These are phyloP conservation scores for Amauroascus verrucosus DNA, from an alignment of 2,329 filamentous ascomycete species.

Conservation along the genomic window DNA sequence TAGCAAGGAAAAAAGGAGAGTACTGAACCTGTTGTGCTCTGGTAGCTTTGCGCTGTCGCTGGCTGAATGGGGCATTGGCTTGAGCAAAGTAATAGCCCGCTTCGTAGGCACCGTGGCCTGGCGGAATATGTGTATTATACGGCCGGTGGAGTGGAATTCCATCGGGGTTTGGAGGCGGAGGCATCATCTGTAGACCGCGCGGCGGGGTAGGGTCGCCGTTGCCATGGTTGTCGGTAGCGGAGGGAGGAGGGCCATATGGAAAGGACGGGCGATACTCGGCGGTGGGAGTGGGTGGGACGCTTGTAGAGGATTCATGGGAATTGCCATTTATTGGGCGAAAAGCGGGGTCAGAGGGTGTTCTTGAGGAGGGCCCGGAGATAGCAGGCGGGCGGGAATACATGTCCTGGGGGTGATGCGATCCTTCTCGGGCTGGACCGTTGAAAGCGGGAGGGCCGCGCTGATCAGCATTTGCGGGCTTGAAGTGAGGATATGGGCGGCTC, in stretches of 20 bases:
- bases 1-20: too few species aligned
- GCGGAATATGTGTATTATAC: constrained; percentile 19
- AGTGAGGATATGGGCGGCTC: constrained; percentile 10
- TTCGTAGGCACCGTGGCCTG: constrained; percentile 27
- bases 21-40: constrained; percentile 33
- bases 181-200: constrained; percentile 23
- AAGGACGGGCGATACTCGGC: constrained; percentile 7
- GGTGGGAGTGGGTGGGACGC: constrained; percentile 3
- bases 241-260: constrained; percentile 10
- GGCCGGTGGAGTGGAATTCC: constrained; percentile 15
- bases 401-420: constrained; percentile 11
- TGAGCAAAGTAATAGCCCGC: constrained; percentile 25
- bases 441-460: constrained; percentile 17
- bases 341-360: not conserved
- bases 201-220: constrained; percentile 28
- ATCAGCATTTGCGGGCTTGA: constrained; percentile 11
- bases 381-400: constrained; percentile 20
- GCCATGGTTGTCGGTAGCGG: constrained; percentile 18
- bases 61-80: constrained; percentile 19
- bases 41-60: constrained; percentile 32
- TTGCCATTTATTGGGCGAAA: constrained; percentile 8
- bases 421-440: constrained; percentile 25
- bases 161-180: constrained; percentile 17
- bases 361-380: constrained; percentile 5
- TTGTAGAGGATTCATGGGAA: constrained; percentile 1